phyloP scores from a whole-genome alignment of 192 early-diverging fungal genomes.

The Linnemannia exigua region DNA sequence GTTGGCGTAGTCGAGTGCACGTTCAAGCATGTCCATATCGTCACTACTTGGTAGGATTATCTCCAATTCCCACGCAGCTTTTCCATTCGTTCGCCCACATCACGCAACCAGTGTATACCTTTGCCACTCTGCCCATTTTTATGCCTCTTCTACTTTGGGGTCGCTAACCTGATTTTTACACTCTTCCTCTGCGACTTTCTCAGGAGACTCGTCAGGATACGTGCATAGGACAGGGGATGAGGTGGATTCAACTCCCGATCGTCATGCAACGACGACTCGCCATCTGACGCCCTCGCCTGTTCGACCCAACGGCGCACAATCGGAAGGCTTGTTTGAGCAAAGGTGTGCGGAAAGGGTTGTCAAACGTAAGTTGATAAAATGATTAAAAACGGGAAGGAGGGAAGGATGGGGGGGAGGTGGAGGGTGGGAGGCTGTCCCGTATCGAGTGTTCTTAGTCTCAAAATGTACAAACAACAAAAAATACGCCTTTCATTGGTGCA shows the following conservation, averaged over 20 bases:
- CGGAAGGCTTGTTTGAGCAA: constrained; percentile 4
- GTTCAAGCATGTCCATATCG: constrained; percentile 48
- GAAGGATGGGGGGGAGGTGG: neutral
- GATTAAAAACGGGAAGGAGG: constrained; percentile 2
- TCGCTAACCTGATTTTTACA: neutral
- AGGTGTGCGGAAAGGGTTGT: neutral
- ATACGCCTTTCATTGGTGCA: neutral
- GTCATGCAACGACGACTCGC: constrained; percentile 2
- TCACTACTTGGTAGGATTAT: constrained; percentile 44
- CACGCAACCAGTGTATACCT: neutral
- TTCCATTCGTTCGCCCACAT: neutral
- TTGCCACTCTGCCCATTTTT: neutral
- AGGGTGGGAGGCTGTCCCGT: neutral
- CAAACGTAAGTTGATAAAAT: constrained; percentile 9
- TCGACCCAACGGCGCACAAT: neutral
- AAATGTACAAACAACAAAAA: neutral
- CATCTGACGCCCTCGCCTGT: constrained; percentile 8
- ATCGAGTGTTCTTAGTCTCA: neutral
- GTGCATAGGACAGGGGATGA: neutral
- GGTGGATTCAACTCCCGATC: constrained; percentile 9
- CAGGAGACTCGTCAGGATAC: constrained; percentile 21
- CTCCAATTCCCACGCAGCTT: neutral
- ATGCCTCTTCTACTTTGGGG: neutral
- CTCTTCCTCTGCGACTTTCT: neutral
- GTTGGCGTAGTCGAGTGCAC: constrained; percentile 7